These are phyloP conservation scores for Hanseniaspora clermontiae DNA, from an alignment of 805 yeast genomes.

Conservation along the genomic window DNA sequence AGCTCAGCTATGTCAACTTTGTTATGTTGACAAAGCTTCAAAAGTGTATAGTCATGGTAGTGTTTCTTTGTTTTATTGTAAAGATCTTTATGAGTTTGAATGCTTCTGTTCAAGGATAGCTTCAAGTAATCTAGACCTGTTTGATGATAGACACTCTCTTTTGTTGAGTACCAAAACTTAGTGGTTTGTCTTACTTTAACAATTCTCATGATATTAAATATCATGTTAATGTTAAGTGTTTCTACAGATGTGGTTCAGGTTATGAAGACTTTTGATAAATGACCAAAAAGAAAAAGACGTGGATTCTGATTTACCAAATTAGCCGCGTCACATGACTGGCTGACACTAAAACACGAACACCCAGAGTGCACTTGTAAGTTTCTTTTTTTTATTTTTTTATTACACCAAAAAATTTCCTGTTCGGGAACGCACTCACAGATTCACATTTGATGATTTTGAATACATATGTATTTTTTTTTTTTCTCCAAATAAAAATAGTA, in stretches of 20 bases:
- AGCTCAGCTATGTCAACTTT: conserved; percentile 16
- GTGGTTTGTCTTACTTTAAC: neutral
- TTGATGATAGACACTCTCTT: neutral
- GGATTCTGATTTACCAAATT: neutral
- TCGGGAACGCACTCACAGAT: neutral
- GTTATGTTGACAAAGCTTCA: conserved; percentile 4
- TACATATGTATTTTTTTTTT: too few relatives aligned
- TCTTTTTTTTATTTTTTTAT: neutral
- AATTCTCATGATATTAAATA: too few relatives aligned
- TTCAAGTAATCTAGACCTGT: neutral
- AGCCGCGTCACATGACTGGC: neutral
- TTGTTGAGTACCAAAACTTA: neutral
- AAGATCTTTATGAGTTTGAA: neutral
- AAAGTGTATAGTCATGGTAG: neutral
- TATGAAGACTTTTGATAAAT: too few relatives aligned
- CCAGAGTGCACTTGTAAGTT: too few relatives aligned
- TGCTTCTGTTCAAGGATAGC: neutral
- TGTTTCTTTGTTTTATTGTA: neutral
- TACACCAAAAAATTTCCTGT: neutral
- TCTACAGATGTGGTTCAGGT: too few relatives aligned
- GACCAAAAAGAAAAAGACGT: too few relatives aligned
- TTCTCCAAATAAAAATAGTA: too few relatives aligned
- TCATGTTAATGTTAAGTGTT: too few relatives aligned
- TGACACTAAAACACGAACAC: neutral
- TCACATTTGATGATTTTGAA: too few relatives aligned